Base-by-base conservation (phyloP, 305 asterid species). In the Fraxinus dipetala region DNA sequence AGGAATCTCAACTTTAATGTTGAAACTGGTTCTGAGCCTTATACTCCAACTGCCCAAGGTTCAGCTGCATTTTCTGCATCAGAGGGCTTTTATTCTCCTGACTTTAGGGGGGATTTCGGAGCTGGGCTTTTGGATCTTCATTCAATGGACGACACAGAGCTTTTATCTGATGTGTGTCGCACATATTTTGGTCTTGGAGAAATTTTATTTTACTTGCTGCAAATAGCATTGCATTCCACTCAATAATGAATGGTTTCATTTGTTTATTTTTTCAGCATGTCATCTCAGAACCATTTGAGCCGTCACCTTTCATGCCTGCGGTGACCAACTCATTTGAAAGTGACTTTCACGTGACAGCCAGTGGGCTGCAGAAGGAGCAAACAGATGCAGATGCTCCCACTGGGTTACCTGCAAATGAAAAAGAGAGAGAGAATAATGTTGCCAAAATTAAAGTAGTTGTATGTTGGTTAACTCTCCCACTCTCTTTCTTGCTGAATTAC, bases 101-200 rank as follows among this genome's bases (percentile, higher is more conserved):
- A 96, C 79, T 90, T 94, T 83, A 89, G 96, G 83, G 98, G 98
- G 59, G 98, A 96, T 84, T 96, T 96, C 73, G 99, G 99, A 83
- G 99, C 99, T 83, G 99, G 99, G 51, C 99, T 96, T 85, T 87
- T 96, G 94, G 99, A 96, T 87, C 88, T 96, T 79, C 99, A 96
- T 87, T 89, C 99, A 80, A 92, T 96, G 99, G 99, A 96, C 87
- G 99, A 96, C 81, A 94, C 97, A 0, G 99, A 93, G 87, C 98
- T 96, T 85, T 91, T 96, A 91, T 89, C 98, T 59, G 99, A 96
- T 93, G 99, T 94, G 88, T 77, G 90, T 80, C 28, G 43, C 83
- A 61, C 83, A 36, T 83, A 22, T 22, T 63, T 34, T 67, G 54
- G 72, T 28, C 31, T 72, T 51, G 48, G 63, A 36, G 48, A 51